phyloP scores from a whole-genome alignment of 495 filamentous ascomycete species.

The Penicillium antarcticum region DNA sequence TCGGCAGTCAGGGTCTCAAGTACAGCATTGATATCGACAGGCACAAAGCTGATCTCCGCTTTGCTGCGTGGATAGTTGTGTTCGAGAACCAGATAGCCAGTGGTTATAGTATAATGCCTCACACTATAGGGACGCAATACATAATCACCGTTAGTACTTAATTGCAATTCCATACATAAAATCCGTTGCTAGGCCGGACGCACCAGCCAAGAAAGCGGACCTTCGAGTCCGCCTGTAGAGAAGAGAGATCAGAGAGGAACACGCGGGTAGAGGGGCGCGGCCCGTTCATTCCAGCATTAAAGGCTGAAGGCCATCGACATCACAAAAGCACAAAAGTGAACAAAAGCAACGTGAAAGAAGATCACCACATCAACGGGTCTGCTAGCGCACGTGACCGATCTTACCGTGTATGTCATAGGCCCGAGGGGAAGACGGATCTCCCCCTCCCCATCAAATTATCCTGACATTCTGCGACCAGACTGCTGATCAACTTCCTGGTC shows the following conservation, averaged over 20 bases:
- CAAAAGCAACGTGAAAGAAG: neutral
- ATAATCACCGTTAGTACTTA: conserved; percentile 3
- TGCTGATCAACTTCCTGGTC: neutral
- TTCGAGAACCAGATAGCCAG: conserved; percentile 60
- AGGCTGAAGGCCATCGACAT: neutral
- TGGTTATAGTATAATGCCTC: conserved; percentile 57
- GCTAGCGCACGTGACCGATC: conserved; percentile 31
- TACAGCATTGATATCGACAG: conserved; percentile 69
- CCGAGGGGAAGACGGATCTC: conserved; percentile 28
- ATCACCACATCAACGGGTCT: neutral
- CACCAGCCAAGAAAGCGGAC: conserved; percentile 93
- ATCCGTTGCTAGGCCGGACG: conserved; percentile 21
- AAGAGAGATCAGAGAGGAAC: conserved; percentile 62
- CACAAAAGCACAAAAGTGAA: conserved; percentile 1
- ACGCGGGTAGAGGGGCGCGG: conserved; percentile 64
- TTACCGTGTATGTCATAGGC: conserved; percentile 41
- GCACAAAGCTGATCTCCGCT: conserved; percentile 35
- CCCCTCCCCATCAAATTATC: conserved; percentile 19
- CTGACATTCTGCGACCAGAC: neutral
- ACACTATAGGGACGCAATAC: conserved; percentile 49
- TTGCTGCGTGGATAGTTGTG: conserved; percentile 58
- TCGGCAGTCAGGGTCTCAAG: conserved; percentile 61
- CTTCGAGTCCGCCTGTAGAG: conserved; percentile 60
- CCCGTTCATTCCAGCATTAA: conserved; percentile 43
- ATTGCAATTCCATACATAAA: too few species aligned